Conservation (phyloP, 805 yeast genomes). For the Brettanomyces bruxellensis region DNA sequence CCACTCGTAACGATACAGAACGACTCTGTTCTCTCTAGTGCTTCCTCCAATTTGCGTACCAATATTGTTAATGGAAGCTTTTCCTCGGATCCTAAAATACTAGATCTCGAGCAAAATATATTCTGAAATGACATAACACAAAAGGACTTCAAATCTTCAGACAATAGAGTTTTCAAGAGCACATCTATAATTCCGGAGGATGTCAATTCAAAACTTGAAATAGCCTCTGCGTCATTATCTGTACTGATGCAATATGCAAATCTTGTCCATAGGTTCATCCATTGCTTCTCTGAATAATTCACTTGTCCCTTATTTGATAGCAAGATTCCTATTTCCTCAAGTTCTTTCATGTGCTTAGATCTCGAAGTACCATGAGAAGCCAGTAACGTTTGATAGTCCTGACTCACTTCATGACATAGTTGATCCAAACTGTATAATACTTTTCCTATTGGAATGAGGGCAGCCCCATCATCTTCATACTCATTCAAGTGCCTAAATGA, state of each 20-base stretch:
- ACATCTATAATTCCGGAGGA: conserved; percentile 54
- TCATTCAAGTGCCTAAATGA: conserved; percentile 12
- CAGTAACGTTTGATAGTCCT: conserved; percentile 14
- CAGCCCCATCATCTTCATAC: conserved; percentile 15
- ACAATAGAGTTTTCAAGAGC: conserved; percentile 28
- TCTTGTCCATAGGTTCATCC: conserved; percentile 29
- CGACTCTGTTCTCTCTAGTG: conserved; percentile 63
- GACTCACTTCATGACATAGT: conserved; percentile 11
- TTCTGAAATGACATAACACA: conserved; percentile 34
- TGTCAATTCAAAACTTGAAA: conserved; percentile 70
- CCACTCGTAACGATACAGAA: conserved; percentile 56
- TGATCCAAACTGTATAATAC: conserved; percentile 9
- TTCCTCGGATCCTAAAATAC: conserved; percentile 23
- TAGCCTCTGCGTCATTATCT: conserved; percentile 6
- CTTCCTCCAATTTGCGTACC: conserved; percentile 58
- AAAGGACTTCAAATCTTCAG: conserved; percentile 18
- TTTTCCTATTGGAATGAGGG: conserved; percentile 5
- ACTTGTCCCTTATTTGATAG: conserved; percentile 15
- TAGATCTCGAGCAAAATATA: conserved; percentile 27
- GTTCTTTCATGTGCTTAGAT: conserved; percentile 17
- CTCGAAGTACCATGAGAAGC: conserved; percentile 15
- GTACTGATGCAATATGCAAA: conserved; percentile 16
- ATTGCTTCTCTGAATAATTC: conserved; percentile 20
- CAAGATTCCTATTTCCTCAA: conserved; percentile 19
- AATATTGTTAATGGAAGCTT: conserved; percentile 33